phyloP scores from a whole-genome alignment of 2,329 filamentous ascomycete genomes.

The Pyrenophora teres region DNA sequence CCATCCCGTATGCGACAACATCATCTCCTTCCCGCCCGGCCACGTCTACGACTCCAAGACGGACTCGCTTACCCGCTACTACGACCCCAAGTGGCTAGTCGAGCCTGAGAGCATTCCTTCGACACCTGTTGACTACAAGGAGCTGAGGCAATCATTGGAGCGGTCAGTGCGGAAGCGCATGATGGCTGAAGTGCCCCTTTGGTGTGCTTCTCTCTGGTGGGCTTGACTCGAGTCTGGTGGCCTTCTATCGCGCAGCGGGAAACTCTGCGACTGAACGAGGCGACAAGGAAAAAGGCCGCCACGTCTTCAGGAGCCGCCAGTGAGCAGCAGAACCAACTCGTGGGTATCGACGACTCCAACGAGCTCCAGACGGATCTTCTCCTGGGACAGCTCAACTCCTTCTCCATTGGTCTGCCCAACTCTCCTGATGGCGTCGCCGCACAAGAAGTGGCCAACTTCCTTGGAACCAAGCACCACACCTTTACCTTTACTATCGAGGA shows the following conservation, averaged over 20 bases:
- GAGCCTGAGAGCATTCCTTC: conserved; percentile 78
- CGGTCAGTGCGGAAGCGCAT: conserved; percentile 91
- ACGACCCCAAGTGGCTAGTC: conserved; percentile 85
- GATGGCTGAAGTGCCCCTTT: conserved; percentile 98
- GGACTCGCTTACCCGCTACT: conserved; percentile 83
- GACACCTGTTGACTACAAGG: conserved; percentile 80
- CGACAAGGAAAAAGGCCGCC: conserved; percentile 55
- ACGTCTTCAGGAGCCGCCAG: conserved; percentile 30
- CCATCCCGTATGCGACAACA: conserved; percentile 91
- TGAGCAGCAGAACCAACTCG: conserved; percentile 59
- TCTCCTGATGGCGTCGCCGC: conserved; percentile 93
- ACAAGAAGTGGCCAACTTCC: conserved; percentile 90
- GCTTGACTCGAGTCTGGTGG: conserved; percentile 92
- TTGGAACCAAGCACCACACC: conserved; percentile 96
- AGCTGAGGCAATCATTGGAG: conserved; percentile 81
- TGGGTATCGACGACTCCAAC: conserved; percentile 93
- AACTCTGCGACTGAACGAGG: conserved; percentile 75
- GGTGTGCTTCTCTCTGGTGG: conserved; percentile 94
- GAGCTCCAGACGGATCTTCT: conserved; percentile 87
- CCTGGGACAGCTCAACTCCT: conserved; percentile 94
- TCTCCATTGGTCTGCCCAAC: conserved; percentile 94
- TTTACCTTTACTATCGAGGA: conserved; percentile 99
- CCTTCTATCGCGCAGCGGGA: conserved; percentile 95
- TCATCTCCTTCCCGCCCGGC: conserved; percentile 90
- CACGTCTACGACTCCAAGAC: conserved; percentile 97